phyloP scores from a whole-genome alignment of 164 flowering plant genomes.

The Malania oleifera region DNA sequence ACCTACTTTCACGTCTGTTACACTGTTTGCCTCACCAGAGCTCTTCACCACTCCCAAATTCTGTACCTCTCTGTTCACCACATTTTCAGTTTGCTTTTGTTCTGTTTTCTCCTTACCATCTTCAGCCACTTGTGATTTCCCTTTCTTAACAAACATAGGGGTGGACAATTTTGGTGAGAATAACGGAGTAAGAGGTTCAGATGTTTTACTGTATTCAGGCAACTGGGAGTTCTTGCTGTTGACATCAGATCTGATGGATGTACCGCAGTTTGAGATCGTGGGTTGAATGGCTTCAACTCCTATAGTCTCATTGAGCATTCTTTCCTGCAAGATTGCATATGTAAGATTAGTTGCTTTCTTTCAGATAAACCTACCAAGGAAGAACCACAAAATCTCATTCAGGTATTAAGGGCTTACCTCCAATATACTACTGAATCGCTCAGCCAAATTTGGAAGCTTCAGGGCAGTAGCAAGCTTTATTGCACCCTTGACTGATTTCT shows the following conservation, averaged over 20 bases:
- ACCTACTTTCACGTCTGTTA: slow-evolving; percentile 1
- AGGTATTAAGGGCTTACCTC: slow-evolving; percentile 44
- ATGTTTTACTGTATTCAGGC: slow-evolving; percentile 23
- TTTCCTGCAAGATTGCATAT: slow-evolving; percentile 48
- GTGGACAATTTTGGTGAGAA: slow-evolving; percentile 33
- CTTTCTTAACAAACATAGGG: slow-evolving; percentile 41
- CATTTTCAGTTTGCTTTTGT: slow-evolving; percentile 12
- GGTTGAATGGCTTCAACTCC: slow-evolving; percentile 5
- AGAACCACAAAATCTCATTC: background rate
- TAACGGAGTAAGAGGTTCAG: slow-evolving; percentile 22
- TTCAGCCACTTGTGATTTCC: slow-evolving; percentile 31
- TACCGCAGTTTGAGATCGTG: slow-evolving; percentile 9
- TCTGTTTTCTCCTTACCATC: slow-evolving; percentile 22
- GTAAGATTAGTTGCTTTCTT: background rate
- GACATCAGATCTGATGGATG: slow-evolving; percentile 8
- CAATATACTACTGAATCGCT: slow-evolving; percentile 66
- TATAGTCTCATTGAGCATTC: slow-evolving; percentile 41
- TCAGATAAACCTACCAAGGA: background rate
- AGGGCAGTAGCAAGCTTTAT: slow-evolving; percentile 81
- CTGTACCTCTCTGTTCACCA: slow-evolving; percentile 11
- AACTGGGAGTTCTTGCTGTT: slow-evolving; percentile 11
- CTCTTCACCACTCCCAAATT: slow-evolving; percentile 3
- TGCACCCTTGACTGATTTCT: slow-evolving; percentile 84
- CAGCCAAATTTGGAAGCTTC: slow-evolving; percentile 91
- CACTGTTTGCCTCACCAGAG: slow-evolving; percentile 9